Evolutionary conservation across 306 rosid genomes (phyloP).

Genomic region (Quercus mongolica): DNA sequence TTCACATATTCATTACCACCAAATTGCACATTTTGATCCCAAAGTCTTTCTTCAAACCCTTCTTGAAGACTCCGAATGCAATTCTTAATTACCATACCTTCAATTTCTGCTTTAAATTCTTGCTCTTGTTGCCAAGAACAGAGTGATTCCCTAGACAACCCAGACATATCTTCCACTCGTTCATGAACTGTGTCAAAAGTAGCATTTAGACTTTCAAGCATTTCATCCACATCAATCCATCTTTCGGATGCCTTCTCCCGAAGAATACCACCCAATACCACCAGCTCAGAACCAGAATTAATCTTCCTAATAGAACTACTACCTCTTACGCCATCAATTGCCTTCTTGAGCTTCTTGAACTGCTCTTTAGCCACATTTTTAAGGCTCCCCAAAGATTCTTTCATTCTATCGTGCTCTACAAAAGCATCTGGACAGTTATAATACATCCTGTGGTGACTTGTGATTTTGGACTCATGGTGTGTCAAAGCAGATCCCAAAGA

Average conservation of each 20-base stretch:
- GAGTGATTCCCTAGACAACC: slow-evolving; percentile 38
- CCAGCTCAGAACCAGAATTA: slow-evolving; percentile 52
- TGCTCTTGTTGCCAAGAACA: slow-evolving; percentile 66
- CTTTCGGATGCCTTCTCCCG: slow-evolving; percentile 51
- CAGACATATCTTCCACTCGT: slow-evolving; percentile 39
- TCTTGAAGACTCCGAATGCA: slow-evolving; percentile 48
- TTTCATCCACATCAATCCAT: slow-evolving; percentile 45
- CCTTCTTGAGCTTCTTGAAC: slow-evolving; percentile 61
- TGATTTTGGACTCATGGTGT: slow-evolving; percentile 20
- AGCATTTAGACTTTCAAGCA: slow-evolving; percentile 42
- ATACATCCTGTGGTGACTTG: neutral
- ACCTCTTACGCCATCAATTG: slow-evolving; percentile 49
- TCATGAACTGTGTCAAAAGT: slow-evolving; percentile 35
- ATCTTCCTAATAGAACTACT: slow-evolving; percentile 38
- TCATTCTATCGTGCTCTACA: slow-evolving; percentile 29
- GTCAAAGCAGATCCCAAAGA: slow-evolving; percentile 11
- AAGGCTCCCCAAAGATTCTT: slow-evolving; percentile 37
- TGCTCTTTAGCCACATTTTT: slow-evolving; percentile 36
- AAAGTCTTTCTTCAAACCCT: slow-evolving; percentile 45
- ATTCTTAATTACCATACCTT: slow-evolving; percentile 51
- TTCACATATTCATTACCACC: slow-evolving; percentile 34
- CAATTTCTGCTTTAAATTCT: slow-evolving; percentile 64
- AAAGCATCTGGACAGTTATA: slow-evolving; percentile 19
- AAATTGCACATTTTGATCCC: slow-evolving; percentile 28
- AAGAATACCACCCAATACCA: slow-evolving; percentile 66